Evolutionary conservation across 2,329 filamentous ascomycete species (phyloP), one percentile per base, ranked within the genome.

Genomic region (Cyphellophora europaea): DNA sequence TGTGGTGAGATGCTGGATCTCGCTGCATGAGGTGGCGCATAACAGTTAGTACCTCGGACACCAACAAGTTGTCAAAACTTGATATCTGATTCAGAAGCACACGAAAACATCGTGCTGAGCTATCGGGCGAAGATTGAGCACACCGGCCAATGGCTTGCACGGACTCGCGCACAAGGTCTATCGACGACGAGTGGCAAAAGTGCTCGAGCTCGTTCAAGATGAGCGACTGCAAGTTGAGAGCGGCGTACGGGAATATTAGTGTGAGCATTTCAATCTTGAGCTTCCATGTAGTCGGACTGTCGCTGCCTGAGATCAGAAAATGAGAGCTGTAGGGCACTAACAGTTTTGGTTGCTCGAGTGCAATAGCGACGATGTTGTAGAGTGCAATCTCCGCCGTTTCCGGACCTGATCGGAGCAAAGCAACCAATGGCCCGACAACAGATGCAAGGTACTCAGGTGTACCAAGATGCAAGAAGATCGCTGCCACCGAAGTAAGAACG

Each of bases 11-110:
- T 17, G 74, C 63, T 0, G 89, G 86, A 43, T 93, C 79, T 50
- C 93, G 84, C 54, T 98, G 91, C 35, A 98, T 96, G 33, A 98
- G 69, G 57, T 96, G 89, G 2, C 91, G 78, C 42, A 98, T 91
- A 2, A 96, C 91, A 3, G 93, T 95, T 39, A 98, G 66, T 2
- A 87, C 89, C 55, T 96, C 91, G 1, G 88, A 89, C 0, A 93
- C 89, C 14, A 96, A 67, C n/a, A 42, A 33, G 2, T 87, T 82
- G 51, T 96, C 88, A 8, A 88, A 67, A 51, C 84, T 91, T 10
- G 85, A 85, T 33, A 96, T 87, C 52, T 96, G 89, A 30, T 80
- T 75, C 11, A 98, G 67, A 1, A 98, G 69, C 5, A 98, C 69
- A 16, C 77, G 77, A 42, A 98, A 66, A 56, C 91, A 98, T 39